phyloP scores from a whole-genome alignment of 768 basidiomycete genomes.

The Pleurotus tuber-regium region DNA sequence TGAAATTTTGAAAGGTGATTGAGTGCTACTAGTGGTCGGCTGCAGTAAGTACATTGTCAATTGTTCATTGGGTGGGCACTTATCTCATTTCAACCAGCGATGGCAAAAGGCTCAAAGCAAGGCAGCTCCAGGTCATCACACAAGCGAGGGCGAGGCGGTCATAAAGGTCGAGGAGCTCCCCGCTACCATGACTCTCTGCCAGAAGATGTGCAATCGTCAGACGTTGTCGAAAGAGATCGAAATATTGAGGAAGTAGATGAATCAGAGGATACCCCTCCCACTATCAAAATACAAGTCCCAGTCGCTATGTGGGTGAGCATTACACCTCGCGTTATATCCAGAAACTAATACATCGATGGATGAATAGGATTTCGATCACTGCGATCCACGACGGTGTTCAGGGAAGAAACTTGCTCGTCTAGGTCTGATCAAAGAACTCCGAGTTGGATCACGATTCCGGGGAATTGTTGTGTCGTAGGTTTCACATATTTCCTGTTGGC shows the following conservation, averaged over 20 bases:
- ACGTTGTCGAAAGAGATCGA: neutral
- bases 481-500: conserved; percentile 8
- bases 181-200: neutral
- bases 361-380: conserved; percentile 98
- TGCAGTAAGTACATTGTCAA: no score
- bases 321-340: neutral
- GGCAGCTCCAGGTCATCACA: neutral
- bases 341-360: neutral
- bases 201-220: neutral
- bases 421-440: conserved; percentile 80
- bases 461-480: conserved; percentile 94
- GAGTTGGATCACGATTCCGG: conserved; percentile 82
- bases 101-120: neutral
- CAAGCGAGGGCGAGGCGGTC: neutral
- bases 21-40: no score
- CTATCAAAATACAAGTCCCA: conserved; percentile 55
- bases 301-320: conserved; percentile 94
- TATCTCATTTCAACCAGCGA: no score
- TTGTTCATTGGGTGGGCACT: no score
- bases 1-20: no score
- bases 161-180: neutral
- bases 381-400: conserved; percentile 78
- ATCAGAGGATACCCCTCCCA: conserved; percentile 58
- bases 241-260: conserved; percentile 10
- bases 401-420: conserved; percentile 91